Conservation (phyloP, 2,329 filamentous ascomycete genomes). For the Cladobotryum mycophilum region DNA sequence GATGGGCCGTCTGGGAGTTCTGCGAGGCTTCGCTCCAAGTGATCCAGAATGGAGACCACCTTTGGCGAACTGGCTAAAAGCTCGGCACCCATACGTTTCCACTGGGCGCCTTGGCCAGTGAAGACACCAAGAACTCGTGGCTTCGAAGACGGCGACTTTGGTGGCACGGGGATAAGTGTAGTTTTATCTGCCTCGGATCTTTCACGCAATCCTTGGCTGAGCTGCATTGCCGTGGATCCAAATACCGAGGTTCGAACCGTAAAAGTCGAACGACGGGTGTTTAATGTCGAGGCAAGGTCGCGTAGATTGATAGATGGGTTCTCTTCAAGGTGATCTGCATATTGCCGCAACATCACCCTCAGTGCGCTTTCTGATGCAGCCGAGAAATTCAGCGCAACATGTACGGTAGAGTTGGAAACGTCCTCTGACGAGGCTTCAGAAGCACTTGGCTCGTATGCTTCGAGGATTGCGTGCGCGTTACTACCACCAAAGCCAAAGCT, state of each 20-base stretch:
- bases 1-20: too few species aligned
- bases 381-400: slow-evolving; percentile 8
- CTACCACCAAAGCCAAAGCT: slow-evolving; percentile 38
- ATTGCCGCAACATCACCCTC: background rate
- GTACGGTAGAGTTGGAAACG: background rate
- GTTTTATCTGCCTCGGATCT: background rate
- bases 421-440: background rate
- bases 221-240: background rate
- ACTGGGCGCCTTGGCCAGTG: slow-evolving; percentile 30
- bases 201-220: background rate
- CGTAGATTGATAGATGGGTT: background rate
- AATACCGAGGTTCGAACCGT: background rate
- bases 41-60: background rate
- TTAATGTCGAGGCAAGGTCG: background rate
- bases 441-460: slow-evolving; percentile 9
- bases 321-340: background rate
- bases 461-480: slow-evolving; percentile 38
- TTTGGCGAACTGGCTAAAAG: background rate
- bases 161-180: background rate
- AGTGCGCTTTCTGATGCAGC: background rate
- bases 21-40: background rate
- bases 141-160: background rate
- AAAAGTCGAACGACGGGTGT: background rate
- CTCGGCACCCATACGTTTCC: slow-evolving; percentile 24
- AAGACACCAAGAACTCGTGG: slow-evolving; percentile 22